Conservation (phyloP, 1,139 yeast species). For the Yamadazyma atmosphaerica region DNA sequence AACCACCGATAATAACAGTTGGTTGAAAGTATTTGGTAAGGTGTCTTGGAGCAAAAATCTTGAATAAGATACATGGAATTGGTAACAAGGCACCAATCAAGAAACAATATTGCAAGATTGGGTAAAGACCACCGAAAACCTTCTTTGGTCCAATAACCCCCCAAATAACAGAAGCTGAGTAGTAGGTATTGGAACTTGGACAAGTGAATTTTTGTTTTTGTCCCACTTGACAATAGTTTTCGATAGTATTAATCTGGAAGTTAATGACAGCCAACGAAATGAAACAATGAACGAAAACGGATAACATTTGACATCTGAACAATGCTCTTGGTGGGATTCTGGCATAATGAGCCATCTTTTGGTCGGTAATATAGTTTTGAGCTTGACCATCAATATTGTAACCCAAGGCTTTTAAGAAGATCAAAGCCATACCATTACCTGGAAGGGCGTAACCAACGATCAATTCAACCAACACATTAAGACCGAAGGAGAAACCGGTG, state of each 20-base stretch:
- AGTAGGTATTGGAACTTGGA: constrained; percentile 46
- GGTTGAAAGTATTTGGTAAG: constrained; percentile 39
- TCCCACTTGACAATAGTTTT: constrained; percentile 42
- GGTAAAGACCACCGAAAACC: constrained; percentile 49
- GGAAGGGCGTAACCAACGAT: constrained; percentile 64
- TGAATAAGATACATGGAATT: constrained; percentile 38
- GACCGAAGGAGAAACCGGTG: constrained; percentile 53
- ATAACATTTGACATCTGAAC: constrained; percentile 56
- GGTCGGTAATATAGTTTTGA: constrained; percentile 52
- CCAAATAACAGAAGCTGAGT: constrained; percentile 54
- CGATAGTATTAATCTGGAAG: constrained; percentile 41
- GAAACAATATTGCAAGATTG: constrained; percentile 49
- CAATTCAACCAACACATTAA: constrained; percentile 60
- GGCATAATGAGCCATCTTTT: constrained; percentile 61
- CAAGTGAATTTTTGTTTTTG: constrained; percentile 49
- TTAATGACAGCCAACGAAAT: constrained; percentile 51
- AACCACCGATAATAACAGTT: constrained; percentile 38
- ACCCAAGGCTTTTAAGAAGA: constrained; percentile 59
- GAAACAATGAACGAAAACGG: constrained; percentile 38
- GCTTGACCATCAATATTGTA: constrained; percentile 62
- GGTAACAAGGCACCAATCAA: constrained; percentile 52
- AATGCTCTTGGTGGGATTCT: constrained; percentile 60
- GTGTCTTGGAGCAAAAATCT: constrained; percentile 28
- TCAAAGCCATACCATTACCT: constrained; percentile 60
- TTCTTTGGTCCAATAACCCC: constrained; percentile 62